Percentiles rank a stretch among this genome's conserved stretches.
Conservation (phyloP, 768 basidiomycete species). For the Nevesoporus exiguus region DNA sequence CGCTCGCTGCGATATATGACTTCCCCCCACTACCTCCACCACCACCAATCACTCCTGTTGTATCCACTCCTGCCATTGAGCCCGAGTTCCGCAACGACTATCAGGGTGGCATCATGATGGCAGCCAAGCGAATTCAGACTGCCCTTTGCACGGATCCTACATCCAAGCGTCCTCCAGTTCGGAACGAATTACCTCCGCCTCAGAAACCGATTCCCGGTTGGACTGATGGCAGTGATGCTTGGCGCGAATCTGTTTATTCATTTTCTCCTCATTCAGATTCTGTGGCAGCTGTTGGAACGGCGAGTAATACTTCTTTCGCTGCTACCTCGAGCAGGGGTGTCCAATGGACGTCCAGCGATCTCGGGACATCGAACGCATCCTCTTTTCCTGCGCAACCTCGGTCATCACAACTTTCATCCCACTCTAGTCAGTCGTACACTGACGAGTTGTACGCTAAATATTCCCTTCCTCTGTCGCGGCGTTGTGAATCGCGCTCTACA, state of each 20-base stretch:
- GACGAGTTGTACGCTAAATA: constrained; percentile 56
- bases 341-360: constrained; percentile 44
- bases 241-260: constrained; percentile 64
- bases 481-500: constrained; percentile 48
- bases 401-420: constrained; percentile 22
- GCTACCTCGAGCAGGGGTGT: constrained; percentile 52
- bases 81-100: constrained; percentile 40
- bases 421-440: constrained; percentile 31
- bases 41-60: constrained; percentile 37
- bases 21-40: constrained; percentile 56
- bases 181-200: constrained; percentile 33
- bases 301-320: constrained; percentile 40
- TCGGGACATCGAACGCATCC: constrained; percentile 14
- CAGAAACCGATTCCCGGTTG: constrained; percentile 56
- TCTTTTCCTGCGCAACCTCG: constrained; percentile 26
- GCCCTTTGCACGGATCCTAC: constrained; percentile 41
- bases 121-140: constrained; percentile 51
- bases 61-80: constrained; percentile 21
- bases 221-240: constrained; percentile 63
- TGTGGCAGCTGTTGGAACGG: constrained; percentile 29
- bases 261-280: constrained; percentile 41
- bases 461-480: constrained; percentile 52
- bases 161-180: constrained; percentile 35
- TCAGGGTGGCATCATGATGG: constrained; percentile 67
- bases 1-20: constrained; percentile 39